Evolutionary conservation across 495 filamentous ascomycete species (phyloP).

Genomic region (Aspergillus ostianus): DNA sequence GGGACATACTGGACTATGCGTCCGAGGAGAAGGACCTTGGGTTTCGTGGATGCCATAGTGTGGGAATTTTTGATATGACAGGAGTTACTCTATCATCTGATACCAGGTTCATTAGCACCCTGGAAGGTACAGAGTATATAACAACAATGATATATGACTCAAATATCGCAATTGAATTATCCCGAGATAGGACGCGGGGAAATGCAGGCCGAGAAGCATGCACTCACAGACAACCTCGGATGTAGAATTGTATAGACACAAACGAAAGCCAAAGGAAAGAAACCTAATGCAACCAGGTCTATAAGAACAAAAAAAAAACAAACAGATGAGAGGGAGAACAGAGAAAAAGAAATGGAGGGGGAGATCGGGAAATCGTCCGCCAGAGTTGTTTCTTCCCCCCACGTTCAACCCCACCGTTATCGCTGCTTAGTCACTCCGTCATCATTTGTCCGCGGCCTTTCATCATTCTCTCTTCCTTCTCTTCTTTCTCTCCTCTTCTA

Average conservation of each 20-base stretch:
- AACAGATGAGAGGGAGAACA: neutral
- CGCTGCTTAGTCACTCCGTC: neutral
- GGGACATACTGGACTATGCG: conserved; percentile 52
- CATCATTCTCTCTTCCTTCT: too few species aligned
- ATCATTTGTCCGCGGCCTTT: too few species aligned
- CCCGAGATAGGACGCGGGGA: conserved; percentile 10
- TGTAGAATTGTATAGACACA: neutral
- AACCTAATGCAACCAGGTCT: neutral
- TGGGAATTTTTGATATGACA: neutral
- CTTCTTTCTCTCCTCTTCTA: too few species aligned
- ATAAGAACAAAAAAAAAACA: neutral
- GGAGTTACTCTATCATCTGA: neutral
- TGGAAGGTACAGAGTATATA: neutral
- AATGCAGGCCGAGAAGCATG: conserved; percentile 3
- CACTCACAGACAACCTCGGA: neutral
- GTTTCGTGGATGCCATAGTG: conserved; percentile 32
- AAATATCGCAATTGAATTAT: conserved; percentile 4
- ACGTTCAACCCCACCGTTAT: conserved; percentile 4
- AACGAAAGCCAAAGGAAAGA: neutral
- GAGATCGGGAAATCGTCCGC: neutral
- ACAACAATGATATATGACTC: neutral
- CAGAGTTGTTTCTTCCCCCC: neutral
- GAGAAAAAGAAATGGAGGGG: neutral
- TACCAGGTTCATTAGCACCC: neutral
- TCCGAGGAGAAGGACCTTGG: conserved; percentile 57